These are phyloP conservation scores for Polytrichum formosum DNA, from an alignment of 225 moss, liverwort and hornwort species.

Conservation along the genomic window DNA sequence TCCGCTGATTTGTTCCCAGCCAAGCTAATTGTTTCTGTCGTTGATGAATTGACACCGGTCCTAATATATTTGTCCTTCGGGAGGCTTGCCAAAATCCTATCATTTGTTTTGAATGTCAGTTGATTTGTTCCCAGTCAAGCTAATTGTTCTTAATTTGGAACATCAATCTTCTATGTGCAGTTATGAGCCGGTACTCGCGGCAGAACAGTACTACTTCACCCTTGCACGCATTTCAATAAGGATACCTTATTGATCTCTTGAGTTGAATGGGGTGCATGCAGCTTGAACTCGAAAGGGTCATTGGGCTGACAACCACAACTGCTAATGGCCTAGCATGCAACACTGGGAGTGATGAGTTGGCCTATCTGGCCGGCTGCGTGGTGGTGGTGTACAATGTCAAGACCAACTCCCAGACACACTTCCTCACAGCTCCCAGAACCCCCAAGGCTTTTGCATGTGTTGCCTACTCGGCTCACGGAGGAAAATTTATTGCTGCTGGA, in stretches of 20 bases:
- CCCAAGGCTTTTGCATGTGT: constrained; percentile 68
- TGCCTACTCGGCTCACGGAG: constrained; percentile 59
- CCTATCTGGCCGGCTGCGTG: constrained; percentile 68
- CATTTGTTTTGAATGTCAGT: too few relatives aligned
- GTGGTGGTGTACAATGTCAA: constrained; percentile 65
- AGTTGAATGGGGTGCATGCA: constrained; percentile 16
- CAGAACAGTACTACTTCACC: neutral
- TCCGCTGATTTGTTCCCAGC: too few relatives aligned
- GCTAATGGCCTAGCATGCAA: constrained; percentile 60
- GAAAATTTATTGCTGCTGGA: constrained; percentile 71
- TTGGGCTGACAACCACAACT: constrained; percentile 56
- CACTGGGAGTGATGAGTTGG: constrained; percentile 50
- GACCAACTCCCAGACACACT: constrained; percentile 54
- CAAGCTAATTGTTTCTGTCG: too few relatives aligned
- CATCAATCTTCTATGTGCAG: too few relatives aligned
- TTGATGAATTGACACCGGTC: too few relatives aligned
- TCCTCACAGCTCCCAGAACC: constrained; percentile 43
- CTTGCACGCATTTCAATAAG: too few relatives aligned
- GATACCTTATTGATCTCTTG: neutral
- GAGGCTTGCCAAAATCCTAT: too few relatives aligned
- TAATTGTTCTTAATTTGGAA: too few relatives aligned
- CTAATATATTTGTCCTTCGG: too few relatives aligned
- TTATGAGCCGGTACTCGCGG: too few relatives aligned
- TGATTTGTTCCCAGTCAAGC: too few relatives aligned
- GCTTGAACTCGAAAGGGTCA: constrained; percentile 68